phyloP scores from a whole-genome alignment of 108 stramenopile genomes.

The Skeletonema grethae region DNA sequence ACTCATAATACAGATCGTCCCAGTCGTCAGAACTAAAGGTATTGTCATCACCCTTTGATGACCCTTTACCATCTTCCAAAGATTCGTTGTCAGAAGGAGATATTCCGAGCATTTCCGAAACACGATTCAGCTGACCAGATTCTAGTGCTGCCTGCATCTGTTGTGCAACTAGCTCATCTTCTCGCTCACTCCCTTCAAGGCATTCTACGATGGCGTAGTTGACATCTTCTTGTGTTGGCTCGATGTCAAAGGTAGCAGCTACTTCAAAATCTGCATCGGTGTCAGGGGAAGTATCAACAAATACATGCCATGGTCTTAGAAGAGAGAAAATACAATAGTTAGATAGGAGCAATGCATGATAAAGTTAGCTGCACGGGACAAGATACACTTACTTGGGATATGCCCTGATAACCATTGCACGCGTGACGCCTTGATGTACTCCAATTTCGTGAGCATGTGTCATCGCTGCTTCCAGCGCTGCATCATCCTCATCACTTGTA shows the following conservation, averaged over 20 bases:
- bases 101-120: slow-evolving; percentile 73
- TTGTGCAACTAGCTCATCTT: slow-evolving; percentile 87
- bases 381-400: slow-evolving; percentile 74
- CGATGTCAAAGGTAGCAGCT: slow-evolving; percentile 84
- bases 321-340: slow-evolving; percentile 7
- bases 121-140: slow-evolving; percentile 82
- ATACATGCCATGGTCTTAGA: slow-evolving; percentile 86
- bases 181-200: slow-evolving; percentile 85
- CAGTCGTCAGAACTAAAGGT: background rate
- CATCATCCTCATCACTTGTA: slow-evolving; percentile 51
- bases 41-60: background rate
- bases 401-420: slow-evolving; percentile 90
- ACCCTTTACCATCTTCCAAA: background rate
- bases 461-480: slow-evolving; percentile 80
- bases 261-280: slow-evolving; percentile 89
- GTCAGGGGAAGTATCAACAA: slow-evolving; percentile 87
- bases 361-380: background rate
- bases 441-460: slow-evolving; percentile 79
- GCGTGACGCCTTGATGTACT: slow-evolving; percentile 75
- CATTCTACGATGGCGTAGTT: slow-evolving; percentile 88
- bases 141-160: slow-evolving; percentile 92
- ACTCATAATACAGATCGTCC: slow-evolving; percentile 11
- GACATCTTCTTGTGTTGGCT: slow-evolving; percentile 80
- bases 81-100: slow-evolving; percentile 9
- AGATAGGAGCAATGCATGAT: slow-evolving; percentile 4